Percentiles rank a stretch among this genome's conserved stretches.
Conservation (phyloP, 345 rosid genomes). For the Ailanthus altissimus region DNA sequence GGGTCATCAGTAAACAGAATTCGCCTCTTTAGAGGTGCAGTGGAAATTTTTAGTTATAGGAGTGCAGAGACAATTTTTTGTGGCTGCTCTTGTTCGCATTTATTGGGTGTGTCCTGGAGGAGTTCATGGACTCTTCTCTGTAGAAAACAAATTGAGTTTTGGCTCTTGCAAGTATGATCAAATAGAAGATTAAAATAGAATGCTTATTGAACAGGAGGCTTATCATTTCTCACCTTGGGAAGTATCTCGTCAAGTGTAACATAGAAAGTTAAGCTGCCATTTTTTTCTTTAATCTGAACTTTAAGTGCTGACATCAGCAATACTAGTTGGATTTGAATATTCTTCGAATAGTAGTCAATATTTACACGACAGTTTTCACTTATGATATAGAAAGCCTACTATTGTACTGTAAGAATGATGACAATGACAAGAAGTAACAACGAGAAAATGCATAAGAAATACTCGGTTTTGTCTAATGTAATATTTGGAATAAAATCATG, state of each 20-base stretch:
- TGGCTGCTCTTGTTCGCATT: not conserved
- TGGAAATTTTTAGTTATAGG: not conserved
- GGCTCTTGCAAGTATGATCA: not conserved
- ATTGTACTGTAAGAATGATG: not conserved
- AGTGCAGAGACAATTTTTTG: not conserved
- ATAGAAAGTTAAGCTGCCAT: not conserved
- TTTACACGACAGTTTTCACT: not conserved
- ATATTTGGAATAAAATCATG: not conserved
- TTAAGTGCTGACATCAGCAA: not conserved
- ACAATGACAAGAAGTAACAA: not conserved
- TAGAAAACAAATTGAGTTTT: not conserved
- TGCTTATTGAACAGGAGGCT: not conserved
- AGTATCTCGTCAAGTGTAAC: not conserved
- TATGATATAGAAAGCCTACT: not conserved
- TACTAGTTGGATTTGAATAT: not conserved
- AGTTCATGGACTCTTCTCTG: not conserved
- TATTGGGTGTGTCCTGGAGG: not conserved
- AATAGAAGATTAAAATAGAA: not conserved
- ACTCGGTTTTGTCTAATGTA: not conserved
- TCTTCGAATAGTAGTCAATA: not conserved
- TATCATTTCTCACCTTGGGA: not conserved
- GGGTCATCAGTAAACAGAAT: not conserved
- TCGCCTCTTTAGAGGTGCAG: not conserved
- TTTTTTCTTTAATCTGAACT: not conserved
- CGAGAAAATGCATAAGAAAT: not conserved